These are phyloP conservation scores for Camelina sativa DNA, from an alignment of 345 rosid genomes.

Conservation along the genomic window DNA sequence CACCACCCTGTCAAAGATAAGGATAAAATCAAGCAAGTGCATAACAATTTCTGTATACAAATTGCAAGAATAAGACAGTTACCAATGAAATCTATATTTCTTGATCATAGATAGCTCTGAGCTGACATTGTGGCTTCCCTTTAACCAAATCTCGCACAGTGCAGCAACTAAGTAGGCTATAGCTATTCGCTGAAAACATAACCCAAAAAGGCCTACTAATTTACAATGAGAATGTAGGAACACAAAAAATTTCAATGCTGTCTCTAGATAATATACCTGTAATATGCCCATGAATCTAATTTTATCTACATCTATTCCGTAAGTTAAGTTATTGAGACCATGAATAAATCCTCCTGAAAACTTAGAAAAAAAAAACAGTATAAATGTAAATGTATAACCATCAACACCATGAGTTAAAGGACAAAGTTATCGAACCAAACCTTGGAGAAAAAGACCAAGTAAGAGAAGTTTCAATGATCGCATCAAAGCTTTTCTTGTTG, in stretches of 20 bases:
- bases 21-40: slow-evolving; percentile 21
- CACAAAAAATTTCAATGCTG: neutral
- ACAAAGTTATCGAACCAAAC: slow-evolving; percentile 35
- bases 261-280: slow-evolving; percentile 55
- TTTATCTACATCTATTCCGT: slow-evolving; percentile 62
- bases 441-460: slow-evolving; percentile 86
- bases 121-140: slow-evolving; percentile 50
- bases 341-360: slow-evolving; percentile 81
- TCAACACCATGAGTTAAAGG: neutral
- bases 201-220: slow-evolving; percentile 10
- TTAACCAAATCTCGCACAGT: slow-evolving; percentile 87
- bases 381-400: neutral
- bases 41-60: neutral
- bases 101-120: slow-evolving; percentile 52
- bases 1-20: slow-evolving; percentile 52
- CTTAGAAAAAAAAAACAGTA: neutral
- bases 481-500: slow-evolving; percentile 69
- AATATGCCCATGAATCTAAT: slow-evolving; percentile 82
- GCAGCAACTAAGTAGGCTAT: slow-evolving; percentile 71
- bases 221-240: neutral
- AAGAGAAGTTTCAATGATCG: slow-evolving; percentile 63
- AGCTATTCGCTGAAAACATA: slow-evolving; percentile 71
- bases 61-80: slow-evolving; percentile 3
- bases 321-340: slow-evolving; percentile 61
- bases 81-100: slow-evolving; percentile 72